Percentiles rank a stretch among this genome's conserved stretches.
Conservation (phyloP, 2,329 filamentous ascomycete species). For the Incumbomyces lentus region DNA sequence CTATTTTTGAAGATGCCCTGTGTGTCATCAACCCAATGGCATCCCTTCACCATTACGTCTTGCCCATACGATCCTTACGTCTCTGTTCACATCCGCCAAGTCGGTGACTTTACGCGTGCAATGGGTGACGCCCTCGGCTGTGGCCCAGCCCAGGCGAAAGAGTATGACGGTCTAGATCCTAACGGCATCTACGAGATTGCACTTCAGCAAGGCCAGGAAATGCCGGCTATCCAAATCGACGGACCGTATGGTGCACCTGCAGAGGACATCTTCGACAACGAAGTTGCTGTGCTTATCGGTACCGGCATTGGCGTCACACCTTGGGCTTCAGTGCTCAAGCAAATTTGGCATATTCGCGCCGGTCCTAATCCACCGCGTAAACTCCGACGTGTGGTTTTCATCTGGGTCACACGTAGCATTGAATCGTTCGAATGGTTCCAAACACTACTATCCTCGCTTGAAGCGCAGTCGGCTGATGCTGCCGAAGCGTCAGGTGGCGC, state of each 20-base stretch:
- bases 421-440: constrained; percentile 99
- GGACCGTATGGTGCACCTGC: constrained; percentile 94
- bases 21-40: constrained; percentile 86
- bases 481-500: constrained; percentile 43
- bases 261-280: constrained; percentile 94
- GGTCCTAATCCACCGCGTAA: constrained; percentile 79
- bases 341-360: constrained; percentile 93
- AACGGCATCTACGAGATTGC: constrained; percentile 98
- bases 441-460: constrained; percentile 78
- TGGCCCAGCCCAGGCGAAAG: constrained; percentile 72
- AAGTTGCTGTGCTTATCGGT: constrained; percentile 67
- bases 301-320: constrained; percentile 80
- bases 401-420: constrained; percentile 96
- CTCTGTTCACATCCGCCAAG: constrained; percentile 88
- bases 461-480: constrained; percentile 68
- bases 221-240: constrained; percentile 83
- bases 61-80: constrained; percentile 94
- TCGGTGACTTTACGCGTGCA: constrained; percentile 89
- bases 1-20: constrained; percentile 89
- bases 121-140: constrained; percentile 94
- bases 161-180: constrained; percentile 83
- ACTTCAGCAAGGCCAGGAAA: constrained; percentile 80
- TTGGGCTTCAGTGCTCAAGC: constrained; percentile 82
- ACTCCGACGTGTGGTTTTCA: constrained; percentile 91
- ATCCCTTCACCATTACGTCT: constrained; percentile 97